Evolutionary conservation across 2,329 filamentous ascomycete species (phyloP), one percentile per base, ranked within the genome.

Genomic region (Neopestalotiopsis sp.): DNA sequence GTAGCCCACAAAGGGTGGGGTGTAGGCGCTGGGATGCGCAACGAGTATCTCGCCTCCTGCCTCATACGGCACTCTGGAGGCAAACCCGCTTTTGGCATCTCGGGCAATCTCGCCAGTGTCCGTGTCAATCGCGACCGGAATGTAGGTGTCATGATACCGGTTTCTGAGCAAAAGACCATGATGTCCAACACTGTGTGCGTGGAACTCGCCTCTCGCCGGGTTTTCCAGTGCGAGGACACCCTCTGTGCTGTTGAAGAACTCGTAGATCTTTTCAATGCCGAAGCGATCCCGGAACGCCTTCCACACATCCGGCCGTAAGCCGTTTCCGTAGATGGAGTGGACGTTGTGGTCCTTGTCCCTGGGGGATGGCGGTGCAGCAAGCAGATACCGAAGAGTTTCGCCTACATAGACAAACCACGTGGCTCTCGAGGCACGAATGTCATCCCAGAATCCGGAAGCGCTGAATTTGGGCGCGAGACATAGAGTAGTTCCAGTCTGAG

Each of bases 191-290:
- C 87, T 84, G 4, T 88, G 86, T 6, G 88, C 85, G 4, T 86
- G 83, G 76, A 89, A 94, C 30, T 90, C 88, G 1, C 91, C 88
- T 66, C 84, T 82, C 67, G 86, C 87, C 28, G 84, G 78, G 74
- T 92, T 92, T 67, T 89, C 78, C 10, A 94, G 81, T 0, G 79
- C 78, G 73, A 94, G 86, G 64, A 93, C 84, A 38, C 92, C 91
- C 78, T 95, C 92, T 1, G 91, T 93, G 69, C 90, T 92, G 77
- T 91, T 92, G 84, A 94, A 95, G 80, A 95, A 94, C 78, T 95
- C 92, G 70, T 82, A 83, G 1, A 95, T 88, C 34, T 87, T 85
- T 13, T 84, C 79, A 72, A 92, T 86, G 65, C 85, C 86, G 75
- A 92, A 92, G 13, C 90, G 85, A 62, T 91, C 86, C 56, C 86